Evolutionary conservation across 1,139 yeast species (phyloP).

Genomic region (Scheffersomyces illinoinensis): DNA sequence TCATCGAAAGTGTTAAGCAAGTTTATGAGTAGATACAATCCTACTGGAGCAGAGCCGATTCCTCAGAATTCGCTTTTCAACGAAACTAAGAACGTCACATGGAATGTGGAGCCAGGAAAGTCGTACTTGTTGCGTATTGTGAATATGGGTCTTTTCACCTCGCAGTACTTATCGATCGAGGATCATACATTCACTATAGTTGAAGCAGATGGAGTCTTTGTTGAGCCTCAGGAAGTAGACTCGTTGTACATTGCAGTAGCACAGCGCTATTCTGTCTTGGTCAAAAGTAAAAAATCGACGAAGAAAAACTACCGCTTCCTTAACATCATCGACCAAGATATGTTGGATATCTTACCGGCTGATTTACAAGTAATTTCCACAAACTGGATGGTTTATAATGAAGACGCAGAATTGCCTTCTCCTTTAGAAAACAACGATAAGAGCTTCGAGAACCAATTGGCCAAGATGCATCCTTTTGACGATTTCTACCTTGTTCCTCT

Average conservation of each 20-base stretch:
- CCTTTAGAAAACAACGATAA: constrained; percentile 9
- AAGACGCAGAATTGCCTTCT: constrained; percentile 20
- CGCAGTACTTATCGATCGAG: constrained; percentile 68
- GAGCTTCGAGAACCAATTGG: constrained; percentile 22
- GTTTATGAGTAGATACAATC: constrained; percentile 65
- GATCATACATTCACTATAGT: constrained; percentile 68
- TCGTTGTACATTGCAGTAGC: constrained; percentile 67
- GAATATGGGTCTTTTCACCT: constrained; percentile 70
- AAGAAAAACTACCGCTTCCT: constrained; percentile 59
- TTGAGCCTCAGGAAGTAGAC: constrained; percentile 57
- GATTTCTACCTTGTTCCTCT: constrained; percentile 59
- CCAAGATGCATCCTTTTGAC: constrained; percentile 34
- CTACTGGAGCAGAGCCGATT: constrained; percentile 83
- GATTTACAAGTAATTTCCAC: constrained; percentile 56
- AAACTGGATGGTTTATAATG: constrained; percentile 54
- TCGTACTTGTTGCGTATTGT: constrained; percentile 64
- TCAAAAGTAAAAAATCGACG: constrained; percentile 49
- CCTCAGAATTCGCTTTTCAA: constrained; percentile 68
- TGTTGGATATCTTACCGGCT: constrained; percentile 65
- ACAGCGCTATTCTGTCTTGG: constrained; percentile 65
- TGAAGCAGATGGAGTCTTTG: constrained; percentile 73
- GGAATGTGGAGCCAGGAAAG: constrained; percentile 58
- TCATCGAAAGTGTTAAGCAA: constrained; percentile 43
- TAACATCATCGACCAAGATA: constrained; percentile 59
- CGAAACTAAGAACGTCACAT: constrained; percentile 58